A percentile compares a stretch with the other conserved stretches of the same genome.
Conservation (phyloP, 768 basidiomycete genomes). For the Sporobolomyces roseus region DNA sequence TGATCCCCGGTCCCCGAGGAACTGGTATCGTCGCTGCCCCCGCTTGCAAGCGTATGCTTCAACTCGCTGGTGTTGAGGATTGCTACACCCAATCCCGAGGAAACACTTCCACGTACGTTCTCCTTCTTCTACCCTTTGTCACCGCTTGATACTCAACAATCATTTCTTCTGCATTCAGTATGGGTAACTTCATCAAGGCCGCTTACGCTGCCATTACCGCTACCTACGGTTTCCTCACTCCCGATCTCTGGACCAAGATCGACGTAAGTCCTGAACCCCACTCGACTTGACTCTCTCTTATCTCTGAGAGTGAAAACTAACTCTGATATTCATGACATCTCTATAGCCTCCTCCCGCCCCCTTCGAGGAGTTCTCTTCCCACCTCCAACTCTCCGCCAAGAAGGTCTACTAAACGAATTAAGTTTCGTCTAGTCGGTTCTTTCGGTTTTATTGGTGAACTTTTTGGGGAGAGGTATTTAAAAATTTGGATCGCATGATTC, state of each 20-base stretch:
- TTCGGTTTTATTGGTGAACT: too few species aligned
- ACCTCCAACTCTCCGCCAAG: constrained; percentile 75
- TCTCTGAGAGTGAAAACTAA: not conserved
- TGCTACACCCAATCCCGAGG: constrained; percentile 97
- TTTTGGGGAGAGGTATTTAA: too few species aligned
- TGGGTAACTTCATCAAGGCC: constrained; percentile 75
- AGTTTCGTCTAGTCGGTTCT: too few species aligned
- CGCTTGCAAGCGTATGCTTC: constrained; percentile 90
- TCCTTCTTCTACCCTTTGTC: too few species aligned
- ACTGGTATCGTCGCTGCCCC: constrained; percentile 99
- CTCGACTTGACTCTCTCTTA: constrained; percentile 38
- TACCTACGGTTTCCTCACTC: constrained; percentile 97
- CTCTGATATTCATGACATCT: not conserved
- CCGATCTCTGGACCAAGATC: constrained; percentile 95
- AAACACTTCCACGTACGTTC: constrained; percentile 75
- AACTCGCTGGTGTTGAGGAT: constrained; percentile 96
- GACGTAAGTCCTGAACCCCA: constrained; percentile 41
- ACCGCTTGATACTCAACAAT: not conserved
- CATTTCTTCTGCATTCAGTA: constrained; percentile 46
- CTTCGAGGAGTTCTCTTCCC: constrained; percentile 91
- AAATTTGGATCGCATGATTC: too few species aligned
- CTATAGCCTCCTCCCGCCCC: constrained; percentile 59
- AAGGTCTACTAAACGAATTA: constrained; percentile 58
- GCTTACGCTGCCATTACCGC: constrained; percentile 72
- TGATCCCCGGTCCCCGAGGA: constrained; percentile 96